phyloP scores from a whole-genome alignment of 2,329 filamentous ascomycete genomes.

The Xylariaceae sp. region DNA sequence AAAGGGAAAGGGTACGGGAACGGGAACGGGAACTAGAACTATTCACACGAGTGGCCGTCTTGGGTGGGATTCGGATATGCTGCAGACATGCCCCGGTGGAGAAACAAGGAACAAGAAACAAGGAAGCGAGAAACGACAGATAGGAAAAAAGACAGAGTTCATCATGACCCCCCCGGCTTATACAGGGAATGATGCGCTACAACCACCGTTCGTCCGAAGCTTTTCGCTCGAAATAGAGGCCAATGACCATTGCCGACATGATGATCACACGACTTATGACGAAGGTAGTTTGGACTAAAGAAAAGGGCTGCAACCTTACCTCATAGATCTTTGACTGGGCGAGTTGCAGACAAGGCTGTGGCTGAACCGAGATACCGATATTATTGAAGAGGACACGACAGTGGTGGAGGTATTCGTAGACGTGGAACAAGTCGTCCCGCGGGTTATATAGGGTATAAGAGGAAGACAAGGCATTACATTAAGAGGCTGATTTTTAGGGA shows the following conservation, averaged over 20 bases:
- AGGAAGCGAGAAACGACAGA: too few relatives aligned
- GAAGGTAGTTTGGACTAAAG: neutral
- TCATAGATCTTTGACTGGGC: neutral
- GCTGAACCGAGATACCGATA: neutral
- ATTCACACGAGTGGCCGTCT: too few relatives aligned
- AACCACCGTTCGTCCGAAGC: too few relatives aligned
- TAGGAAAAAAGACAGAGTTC: too few relatives aligned
- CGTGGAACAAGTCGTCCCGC: neutral
- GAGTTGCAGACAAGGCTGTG: neutral
- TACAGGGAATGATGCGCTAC: too few relatives aligned
- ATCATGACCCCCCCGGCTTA: too few relatives aligned
- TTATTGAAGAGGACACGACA: too few relatives aligned
- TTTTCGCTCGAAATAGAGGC: too few relatives aligned
- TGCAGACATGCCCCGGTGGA: too few relatives aligned
- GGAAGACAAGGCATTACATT: neutral
- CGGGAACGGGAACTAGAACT: too few relatives aligned
- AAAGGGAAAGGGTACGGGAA: neutral
- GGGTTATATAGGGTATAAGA: neutral
- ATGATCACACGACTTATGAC: neutral
- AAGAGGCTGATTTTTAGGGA: neutral
- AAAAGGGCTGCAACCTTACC: neutral
- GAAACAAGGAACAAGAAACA: too few relatives aligned
- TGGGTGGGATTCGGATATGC: too few relatives aligned
- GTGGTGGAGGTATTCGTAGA: neutral
- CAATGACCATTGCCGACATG: neutral